Evolutionary conservation across 352 stramenopile genomes (phyloP), one percentile per base, ranked within the genome.

Genomic region (Pythium biforme): DNA sequence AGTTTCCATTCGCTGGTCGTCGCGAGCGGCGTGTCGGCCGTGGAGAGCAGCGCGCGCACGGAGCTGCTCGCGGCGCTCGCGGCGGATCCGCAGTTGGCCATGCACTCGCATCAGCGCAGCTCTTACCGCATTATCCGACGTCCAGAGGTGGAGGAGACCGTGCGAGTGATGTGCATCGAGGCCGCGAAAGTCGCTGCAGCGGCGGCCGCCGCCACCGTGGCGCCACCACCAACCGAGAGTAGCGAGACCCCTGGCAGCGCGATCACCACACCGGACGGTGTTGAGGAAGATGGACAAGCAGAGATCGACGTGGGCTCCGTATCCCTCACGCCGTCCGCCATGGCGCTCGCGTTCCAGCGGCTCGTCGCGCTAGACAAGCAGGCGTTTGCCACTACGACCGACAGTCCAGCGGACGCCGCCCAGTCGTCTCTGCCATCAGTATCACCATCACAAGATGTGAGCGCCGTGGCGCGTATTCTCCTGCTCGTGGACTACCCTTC

Each of bases 401-500:
- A 31, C 31, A n/a, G 11, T 4, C 6, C 49, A 0, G 46, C 25
- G 2, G 47, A 50, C 7, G 43, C n/a, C 9, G 37, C 37, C 14
- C 14, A 17, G 25, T 23, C 7, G 25, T 20, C 34, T 22, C 23
- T n/a, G n/a, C 34, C 4, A 15, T 5, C 31, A 34, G 31, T 34
- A 11, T 34, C 11, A 17, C 11, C n/a, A 9, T 34, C 12, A 12
- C 40, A 19, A 3, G 26, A 27, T 9, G 20, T 0, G 17, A 45
- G 20, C 39, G 40, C 41, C 20, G 37, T 17, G 37, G 54, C 68
- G 0, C 75, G 82, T 9, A 73, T 89, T 19, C 91, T 88, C 50
- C 45, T 93, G 11, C 55, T 93, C 17, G 37, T 74, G 17, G 75
- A 90, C 54, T 93, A 88, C 51, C 84, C 81, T 15, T 62, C 68